These are phyloP conservation scores for Solanum sitiens DNA, from an alignment of 257 asterid species.

Conservation along the genomic window DNA sequence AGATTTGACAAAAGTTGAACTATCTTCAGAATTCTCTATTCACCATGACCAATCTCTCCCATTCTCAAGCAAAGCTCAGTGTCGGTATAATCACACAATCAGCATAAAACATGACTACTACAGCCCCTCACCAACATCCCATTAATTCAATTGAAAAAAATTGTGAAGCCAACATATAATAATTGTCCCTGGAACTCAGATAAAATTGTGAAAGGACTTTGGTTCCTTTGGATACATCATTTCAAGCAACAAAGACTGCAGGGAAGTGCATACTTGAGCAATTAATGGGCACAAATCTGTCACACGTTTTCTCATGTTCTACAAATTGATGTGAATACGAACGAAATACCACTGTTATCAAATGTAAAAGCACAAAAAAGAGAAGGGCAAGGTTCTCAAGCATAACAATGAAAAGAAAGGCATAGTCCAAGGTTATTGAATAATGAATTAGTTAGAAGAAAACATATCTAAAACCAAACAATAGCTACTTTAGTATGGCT, in stretches of 20 bases:
- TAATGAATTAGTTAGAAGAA: not conserved
- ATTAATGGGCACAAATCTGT: not conserved
- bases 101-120: not conserved
- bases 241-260: not conserved
- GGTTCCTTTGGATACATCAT: not conserved
- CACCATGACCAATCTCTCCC: not conserved
- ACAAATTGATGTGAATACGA: not conserved
- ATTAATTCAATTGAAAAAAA: not conserved
- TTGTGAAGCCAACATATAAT: not conserved
- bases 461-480: not conserved
- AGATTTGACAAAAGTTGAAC: not conserved
- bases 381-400: not conserved
- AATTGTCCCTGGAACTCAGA: not conserved
- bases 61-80: not conserved
- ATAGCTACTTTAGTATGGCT: not conserved
- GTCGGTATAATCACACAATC: not conserved
- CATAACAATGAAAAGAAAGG: not conserved
- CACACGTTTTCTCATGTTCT: not conserved
- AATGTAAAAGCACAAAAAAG: not conserved
- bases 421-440: not conserved
- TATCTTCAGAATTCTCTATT: not conserved
- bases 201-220: not conserved
- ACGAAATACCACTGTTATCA: not conserved
- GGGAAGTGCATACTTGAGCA: not conserved
- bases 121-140: not conserved